Conservation (phyloP, 2,329 filamentous ascomycete species). For the Botrytis pseudocinerea region DNA sequence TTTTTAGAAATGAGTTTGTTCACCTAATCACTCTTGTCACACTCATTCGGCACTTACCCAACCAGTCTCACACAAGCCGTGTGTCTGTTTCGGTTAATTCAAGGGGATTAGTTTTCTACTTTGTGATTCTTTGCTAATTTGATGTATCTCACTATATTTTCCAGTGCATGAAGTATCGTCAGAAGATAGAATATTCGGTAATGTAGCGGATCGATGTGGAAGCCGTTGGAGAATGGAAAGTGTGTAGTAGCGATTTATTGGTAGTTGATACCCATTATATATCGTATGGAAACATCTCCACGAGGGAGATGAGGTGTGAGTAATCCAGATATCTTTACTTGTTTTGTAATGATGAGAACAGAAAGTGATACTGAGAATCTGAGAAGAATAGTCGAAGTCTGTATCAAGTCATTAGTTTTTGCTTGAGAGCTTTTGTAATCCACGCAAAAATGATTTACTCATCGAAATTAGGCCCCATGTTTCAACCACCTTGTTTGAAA, state of each 20-base stretch:
- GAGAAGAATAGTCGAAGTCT: accelerated
- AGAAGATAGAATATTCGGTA: neutral
- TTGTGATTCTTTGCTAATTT: neutral
- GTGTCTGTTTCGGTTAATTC: neutral
- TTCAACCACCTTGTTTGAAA: neutral
- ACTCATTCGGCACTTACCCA: neutral
- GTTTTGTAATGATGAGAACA: neutral
- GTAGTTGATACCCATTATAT: neutral
- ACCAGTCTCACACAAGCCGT: neutral
- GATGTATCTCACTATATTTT: neutral
- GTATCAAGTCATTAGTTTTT: neutral
- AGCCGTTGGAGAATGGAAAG: neutral
- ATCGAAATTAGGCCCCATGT: neutral
- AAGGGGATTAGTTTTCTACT: neutral
- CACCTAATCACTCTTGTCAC: accelerated
- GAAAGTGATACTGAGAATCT: neutral
- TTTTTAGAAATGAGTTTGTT: neutral
- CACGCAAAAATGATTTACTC: neutral
- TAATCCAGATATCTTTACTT: no score
- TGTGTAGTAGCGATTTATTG: neutral
- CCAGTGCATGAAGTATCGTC: accelerated
- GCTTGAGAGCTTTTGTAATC: neutral
- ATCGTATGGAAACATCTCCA: neutral
- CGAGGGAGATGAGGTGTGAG: neutral
- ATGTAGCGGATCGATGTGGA: neutral